Base-by-base conservation (phyloP, 495 filamentous ascomycete genomes). In the Penicillium cosmopolitanum region DNA sequence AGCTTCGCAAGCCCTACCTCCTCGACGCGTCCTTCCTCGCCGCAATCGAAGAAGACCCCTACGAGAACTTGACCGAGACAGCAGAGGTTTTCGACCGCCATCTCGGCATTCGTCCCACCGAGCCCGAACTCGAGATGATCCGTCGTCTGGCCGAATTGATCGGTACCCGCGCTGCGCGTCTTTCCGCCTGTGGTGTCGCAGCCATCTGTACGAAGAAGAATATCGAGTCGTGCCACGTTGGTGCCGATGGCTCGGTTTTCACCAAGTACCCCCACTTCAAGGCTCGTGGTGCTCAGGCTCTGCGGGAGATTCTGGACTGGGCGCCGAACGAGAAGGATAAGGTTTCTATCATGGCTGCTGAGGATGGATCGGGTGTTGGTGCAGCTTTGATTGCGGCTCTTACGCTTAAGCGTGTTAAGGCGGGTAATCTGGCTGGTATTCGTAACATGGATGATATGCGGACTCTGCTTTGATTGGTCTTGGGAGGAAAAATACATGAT, bases 261-360 rank as follows among this genome's bases (percentile, higher is more conserved):
- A 97, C 96, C 82, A 97, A 96, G 74, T 97, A 97, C 77, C 94
- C 94, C 2, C 91, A 97, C 75, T 98, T 98, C 83, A 94, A 97
- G 82, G 84, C 84, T 15, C 89, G 94, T 51, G 92, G 93, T 55
- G 94, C 94, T 5, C 81, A 86, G 64, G 94, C 94, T 19, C 85
- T 98, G 19, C 87, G 92, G 18, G 93, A 98, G 80, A 96, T 97
- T 65, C 83, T 98, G 12, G 92, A 95, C 74, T 97, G 94, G 95
- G 81, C 86, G 3, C 84, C 84, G 51, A 85, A 77, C 10, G 88
- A 89, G 71, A 84, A 88, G 68, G 94, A 98, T 71, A 92, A 91
- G 44, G 86, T 98, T 36, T 84, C 86, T 75, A 89, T 98, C 60
- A 64, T 92, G 65, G 87, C 92, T 19, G 92, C 94, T 33, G 94